These are phyloP conservation scores for Phytophthora palmivora DNA, from an alignment of 352 stramenopile genomes.

Conservation along the genomic window DNA sequence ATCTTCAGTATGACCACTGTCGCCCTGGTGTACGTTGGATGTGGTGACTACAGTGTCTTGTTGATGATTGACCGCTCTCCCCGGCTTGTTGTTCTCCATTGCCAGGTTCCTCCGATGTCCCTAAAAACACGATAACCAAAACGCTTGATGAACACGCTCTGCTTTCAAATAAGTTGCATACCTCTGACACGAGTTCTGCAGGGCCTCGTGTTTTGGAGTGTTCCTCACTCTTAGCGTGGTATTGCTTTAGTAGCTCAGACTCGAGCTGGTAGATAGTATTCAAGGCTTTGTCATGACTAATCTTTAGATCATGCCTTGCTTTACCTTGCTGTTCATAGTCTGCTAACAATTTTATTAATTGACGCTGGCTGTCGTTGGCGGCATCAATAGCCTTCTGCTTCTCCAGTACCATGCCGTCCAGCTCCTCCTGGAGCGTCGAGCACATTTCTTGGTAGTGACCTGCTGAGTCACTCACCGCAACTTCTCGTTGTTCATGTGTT, in stretches of 20 bases:
- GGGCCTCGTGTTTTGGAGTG: neutral
- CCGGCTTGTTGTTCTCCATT: neutral
- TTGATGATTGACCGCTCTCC: neutral
- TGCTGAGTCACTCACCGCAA: conserved; percentile 21
- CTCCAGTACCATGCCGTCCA: conserved; percentile 42
- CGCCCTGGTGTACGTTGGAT: neutral
- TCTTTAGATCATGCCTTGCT: conserved; percentile 40
- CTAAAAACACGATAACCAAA: neutral
- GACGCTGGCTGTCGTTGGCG: conserved; percentile 32
- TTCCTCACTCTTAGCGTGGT: neutral
- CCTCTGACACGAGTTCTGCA: neutral
- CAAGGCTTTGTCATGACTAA: conserved; percentile 39
- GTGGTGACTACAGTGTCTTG: neutral
- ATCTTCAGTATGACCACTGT: neutral
- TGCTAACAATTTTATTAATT: conserved; percentile 48
- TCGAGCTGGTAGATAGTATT: conserved; percentile 51
- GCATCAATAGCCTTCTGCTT: conserved; percentile 47
- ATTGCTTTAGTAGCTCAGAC: conserved; percentile 12
- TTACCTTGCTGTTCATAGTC: conserved; percentile 50
- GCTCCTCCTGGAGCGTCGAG: conserved; percentile 35
- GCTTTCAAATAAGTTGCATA: neutral
- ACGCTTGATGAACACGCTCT: neutral
- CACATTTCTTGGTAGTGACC: conserved; percentile 46
- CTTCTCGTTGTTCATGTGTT: conserved; percentile 40
- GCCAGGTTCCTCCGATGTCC: neutral